Evolutionary conservation across 257 asterid genomes (phyloP).

Genomic region (Jaltomata sinuosa): DNA sequence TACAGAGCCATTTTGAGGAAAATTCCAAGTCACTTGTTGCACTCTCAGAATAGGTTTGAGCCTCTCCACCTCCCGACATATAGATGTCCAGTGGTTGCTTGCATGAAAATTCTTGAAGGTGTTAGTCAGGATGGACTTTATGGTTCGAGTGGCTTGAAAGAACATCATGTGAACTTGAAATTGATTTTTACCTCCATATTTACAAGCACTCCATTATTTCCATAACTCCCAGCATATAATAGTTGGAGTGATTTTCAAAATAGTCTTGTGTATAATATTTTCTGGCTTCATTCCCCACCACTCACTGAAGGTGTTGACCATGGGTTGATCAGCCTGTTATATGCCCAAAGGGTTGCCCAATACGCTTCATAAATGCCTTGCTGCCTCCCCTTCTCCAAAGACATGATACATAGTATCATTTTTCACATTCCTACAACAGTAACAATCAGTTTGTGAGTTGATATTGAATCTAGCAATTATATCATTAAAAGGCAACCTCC

Average conservation of each 20-base stretch:
- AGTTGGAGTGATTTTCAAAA: not conserved
- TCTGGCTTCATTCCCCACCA: not conserved
- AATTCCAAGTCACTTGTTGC: not conserved
- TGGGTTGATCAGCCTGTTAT: not conserved
- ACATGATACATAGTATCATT: not conserved
- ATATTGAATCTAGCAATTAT: not conserved
- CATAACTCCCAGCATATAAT: not conserved
- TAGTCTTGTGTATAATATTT: not conserved
- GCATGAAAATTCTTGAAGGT: too few species aligned
- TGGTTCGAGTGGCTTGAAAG: not conserved
- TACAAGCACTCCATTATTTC: not conserved
- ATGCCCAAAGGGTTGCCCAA: not conserved
- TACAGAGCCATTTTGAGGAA: not conserved
- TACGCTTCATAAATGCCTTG: not conserved
- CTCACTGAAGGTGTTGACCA: not conserved
- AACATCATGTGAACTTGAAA: not conserved
- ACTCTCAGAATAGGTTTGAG: not conserved
- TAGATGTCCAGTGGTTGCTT: not conserved
- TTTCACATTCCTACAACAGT: not conserved
- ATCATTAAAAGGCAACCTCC: not conserved
- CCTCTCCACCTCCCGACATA: not conserved
- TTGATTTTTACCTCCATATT: not conserved
- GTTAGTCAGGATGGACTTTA: not conserved
- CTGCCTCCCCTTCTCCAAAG: not conserved
- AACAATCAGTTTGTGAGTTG: not conserved